Base-by-base conservation (phyloP, 2,329 filamentous ascomycete species). In the Clonostachys solani region DNA sequence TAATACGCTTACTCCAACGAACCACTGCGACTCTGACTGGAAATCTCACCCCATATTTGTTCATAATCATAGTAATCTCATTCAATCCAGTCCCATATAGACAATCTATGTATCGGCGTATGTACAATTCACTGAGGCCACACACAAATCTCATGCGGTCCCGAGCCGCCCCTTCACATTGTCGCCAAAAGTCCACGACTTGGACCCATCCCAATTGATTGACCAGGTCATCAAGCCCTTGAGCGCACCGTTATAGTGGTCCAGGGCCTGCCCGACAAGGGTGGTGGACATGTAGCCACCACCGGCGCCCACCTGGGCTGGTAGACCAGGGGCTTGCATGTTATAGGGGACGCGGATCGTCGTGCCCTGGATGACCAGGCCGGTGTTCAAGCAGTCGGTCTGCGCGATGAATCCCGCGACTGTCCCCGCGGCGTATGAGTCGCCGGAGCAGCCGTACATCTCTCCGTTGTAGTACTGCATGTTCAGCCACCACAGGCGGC, bases 381-480 rank as follows among this genome's bases (percentile, higher is more conserved):
- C 63, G n/a, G 53, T 47, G 48, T 65, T 60, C 37, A 66, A 47
- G 54, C 63, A 66, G 50, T 66, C 62, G 4, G 63, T 66, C 45
- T 66, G 63, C 10, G 63, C 63, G 42, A 62, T 49, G 51, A 66
- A 66, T 12, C 63, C 63, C 13, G 55, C 44, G 33, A 63, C 56
- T 8, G 58, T 61, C 33, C 63, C 63, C 12, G 61, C 60, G 3
- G 53, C 12, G 52, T 65, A 65, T 4, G 62, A 61, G 46, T 63
- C 58, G 45, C 58, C 63, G 0, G 52, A 47, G 54, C 63, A 66
- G 50, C 58, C 63, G 52, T 66, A 66, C 60, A 63, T 62, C n/a
- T 56, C 61, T 52, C 62, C 63, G 50, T 66, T 66, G 58, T 66
- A 66, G 47, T 66, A 66, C 49, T 66, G 63, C 63, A 63, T 63